Evolutionary conservation across 2,329 filamentous ascomycete species (phyloP).

Genomic region (Xylariales sp.): DNA sequence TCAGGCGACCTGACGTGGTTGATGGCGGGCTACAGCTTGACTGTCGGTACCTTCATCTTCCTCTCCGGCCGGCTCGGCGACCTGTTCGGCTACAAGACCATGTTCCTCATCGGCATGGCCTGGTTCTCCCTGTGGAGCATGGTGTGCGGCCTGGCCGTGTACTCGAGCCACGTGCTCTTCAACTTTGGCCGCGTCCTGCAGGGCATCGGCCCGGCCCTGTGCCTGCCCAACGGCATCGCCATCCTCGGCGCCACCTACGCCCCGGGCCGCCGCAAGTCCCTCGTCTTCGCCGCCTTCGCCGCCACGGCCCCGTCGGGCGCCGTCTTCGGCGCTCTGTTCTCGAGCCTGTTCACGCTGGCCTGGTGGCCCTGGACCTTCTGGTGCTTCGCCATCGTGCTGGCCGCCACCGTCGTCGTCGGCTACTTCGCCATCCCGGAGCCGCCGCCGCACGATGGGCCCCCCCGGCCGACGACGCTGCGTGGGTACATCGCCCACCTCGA

Average conservation of each 20-base stretch:
- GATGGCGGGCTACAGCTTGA: conserved; percentile 40
- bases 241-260: conserved; percentile 49
- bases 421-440: conserved; percentile 13
- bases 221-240: conserved; percentile 52
- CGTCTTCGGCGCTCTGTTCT: conserved; percentile 22
- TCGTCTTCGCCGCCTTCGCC: conserved; percentile 30
- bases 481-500: conserved; percentile 18
- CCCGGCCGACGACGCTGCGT: conserved; percentile 1
- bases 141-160: conserved; percentile 29
- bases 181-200: conserved; percentile 44
- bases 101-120: conserved; percentile 35
- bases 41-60: conserved; percentile 41
- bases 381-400: conserved; percentile 20
- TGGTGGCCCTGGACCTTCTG: conserved; percentile 28
- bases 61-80: conserved; percentile 41
- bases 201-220: conserved; percentile 49
- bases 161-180: conserved; percentile 29
- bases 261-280: conserved; percentile 26
- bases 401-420: conserved; percentile 16
- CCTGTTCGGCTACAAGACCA: conserved; percentile 39
- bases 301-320: conserved; percentile 27
- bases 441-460: conserved; percentile 2
- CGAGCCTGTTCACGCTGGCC: conserved; percentile 18
- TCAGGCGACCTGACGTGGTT: conserved; percentile 36
- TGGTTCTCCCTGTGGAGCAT: conserved; percentile 38